Conservation (phyloP, 2,329 filamentous ascomycete species). For the Sclerotiophoma versabilis region DNA sequence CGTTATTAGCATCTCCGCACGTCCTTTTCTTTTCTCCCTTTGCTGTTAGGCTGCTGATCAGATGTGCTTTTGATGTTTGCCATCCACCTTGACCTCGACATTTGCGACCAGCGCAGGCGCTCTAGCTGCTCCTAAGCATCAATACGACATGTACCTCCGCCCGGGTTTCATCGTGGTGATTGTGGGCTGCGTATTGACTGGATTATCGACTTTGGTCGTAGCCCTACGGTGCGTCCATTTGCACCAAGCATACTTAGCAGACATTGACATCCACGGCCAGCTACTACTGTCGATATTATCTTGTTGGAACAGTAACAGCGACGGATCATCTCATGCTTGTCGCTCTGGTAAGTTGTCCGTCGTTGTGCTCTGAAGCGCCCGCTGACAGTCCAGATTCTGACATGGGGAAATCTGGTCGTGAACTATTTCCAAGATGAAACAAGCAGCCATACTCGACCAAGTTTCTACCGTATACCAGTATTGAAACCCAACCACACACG, state of each 20-base stretch:
- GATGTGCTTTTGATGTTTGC: not conserved
- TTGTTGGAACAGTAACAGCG: conserved; percentile 39
- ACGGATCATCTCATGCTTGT: conserved; percentile 46
- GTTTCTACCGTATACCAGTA: conserved; percentile 39
- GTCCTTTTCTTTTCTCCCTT: not conserved
- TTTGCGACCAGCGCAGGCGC: conserved; percentile 1
- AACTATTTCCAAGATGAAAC: conserved; percentile 47
- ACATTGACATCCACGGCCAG: conserved; percentile 24
- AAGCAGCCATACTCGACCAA: conserved; percentile 35
- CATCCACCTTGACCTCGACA: not conserved
- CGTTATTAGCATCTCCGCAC: not conserved
- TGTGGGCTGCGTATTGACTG: conserved; percentile 44
- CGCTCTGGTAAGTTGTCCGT: conserved; percentile 34
- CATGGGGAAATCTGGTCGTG: conserved; percentile 46
- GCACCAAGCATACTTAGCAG: not conserved
- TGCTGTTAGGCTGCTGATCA: not conserved
- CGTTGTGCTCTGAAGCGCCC: not conserved
- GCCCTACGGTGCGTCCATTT: conserved; percentile 35
- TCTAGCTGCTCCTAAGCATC: not conserved
- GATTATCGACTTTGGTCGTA: conserved; percentile 44
- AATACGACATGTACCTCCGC: conserved; percentile 35
- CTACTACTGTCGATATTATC: conserved; percentile 45
- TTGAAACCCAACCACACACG: not conserved
- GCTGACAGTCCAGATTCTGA: conserved; percentile 32
- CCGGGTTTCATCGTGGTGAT: conserved; percentile 46